Conservation (phyloP, 1,284 basidiomycete species). For the Leccinum fuscescens region DNA sequence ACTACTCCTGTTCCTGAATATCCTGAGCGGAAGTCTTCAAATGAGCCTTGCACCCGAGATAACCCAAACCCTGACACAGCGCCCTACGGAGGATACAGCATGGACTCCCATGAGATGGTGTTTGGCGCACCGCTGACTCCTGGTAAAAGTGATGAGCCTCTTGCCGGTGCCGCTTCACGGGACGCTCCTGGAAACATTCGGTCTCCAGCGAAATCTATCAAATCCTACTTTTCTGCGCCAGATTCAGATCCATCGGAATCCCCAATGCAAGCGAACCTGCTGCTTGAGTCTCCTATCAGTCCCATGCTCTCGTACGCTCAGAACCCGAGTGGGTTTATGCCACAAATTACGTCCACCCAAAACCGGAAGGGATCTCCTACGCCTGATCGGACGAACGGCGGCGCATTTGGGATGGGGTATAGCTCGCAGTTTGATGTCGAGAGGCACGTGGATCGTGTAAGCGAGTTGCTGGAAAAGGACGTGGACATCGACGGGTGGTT, state of each 20-base stretch:
- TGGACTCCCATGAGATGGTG: not conserved
- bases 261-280: slow-evolving; percentile 27
- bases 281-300: slow-evolving; percentile 37
- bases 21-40: slow-evolving; percentile 4
- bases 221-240: slow-evolving; percentile 44
- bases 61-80: slow-evolving; percentile 2
- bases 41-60: slow-evolving; percentile 3
- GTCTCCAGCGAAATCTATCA: slow-evolving; percentile 35
- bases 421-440: slow-evolving; percentile 51
- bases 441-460: slow-evolving; percentile 40
- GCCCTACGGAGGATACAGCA: not conserved
- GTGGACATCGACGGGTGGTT: slow-evolving; percentile 48
- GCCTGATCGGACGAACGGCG: slow-evolving; percentile 22
- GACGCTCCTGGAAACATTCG: slow-evolving; percentile 16
- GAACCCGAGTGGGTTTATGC: slow-evolving; percentile 38
- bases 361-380: slow-evolving; percentile 16
- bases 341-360: slow-evolving; percentile 42
- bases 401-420: slow-evolving; percentile 36
- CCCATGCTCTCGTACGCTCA: slow-evolving; percentile 41
- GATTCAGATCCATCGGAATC: slow-evolving; percentile 38
- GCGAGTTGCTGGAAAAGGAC: slow-evolving; percentile 43
- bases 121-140: slow-evolving; percentile 6
- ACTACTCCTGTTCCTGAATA: not conserved
- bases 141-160: slow-evolving; percentile 4
- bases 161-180: not conserved